Evolutionary conservation across 495 filamentous ascomycete species (phyloP).

Genomic region (Aspergillus haitiensis): DNA sequence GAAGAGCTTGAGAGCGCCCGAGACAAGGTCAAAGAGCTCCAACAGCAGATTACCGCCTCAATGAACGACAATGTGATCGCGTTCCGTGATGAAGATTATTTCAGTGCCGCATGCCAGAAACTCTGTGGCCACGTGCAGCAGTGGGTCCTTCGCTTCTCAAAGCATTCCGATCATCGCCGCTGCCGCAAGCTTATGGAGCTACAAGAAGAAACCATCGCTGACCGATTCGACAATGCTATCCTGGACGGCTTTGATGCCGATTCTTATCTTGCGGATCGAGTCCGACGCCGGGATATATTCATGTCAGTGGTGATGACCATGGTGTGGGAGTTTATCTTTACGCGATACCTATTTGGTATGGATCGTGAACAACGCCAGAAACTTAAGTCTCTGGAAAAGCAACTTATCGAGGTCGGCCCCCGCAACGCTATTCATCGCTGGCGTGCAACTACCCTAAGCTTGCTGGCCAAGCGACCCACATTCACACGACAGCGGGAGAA

Average conservation of each 20-base stretch:
- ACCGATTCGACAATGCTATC: slow-evolving; percentile 88
- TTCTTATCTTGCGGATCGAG: slow-evolving; percentile 77
- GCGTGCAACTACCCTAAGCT: slow-evolving; percentile 89
- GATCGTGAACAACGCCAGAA: slow-evolving; percentile 96
- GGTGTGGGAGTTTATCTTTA: slow-evolving; percentile 98
- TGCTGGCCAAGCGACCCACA: slow-evolving; percentile 72
- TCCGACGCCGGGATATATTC: slow-evolving; percentile 85
- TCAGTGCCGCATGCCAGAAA: slow-evolving; percentile 88
- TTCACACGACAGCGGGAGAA: slow-evolving; percentile 74
- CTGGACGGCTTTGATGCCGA: slow-evolving; percentile 92
- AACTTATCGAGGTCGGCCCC: slow-evolving; percentile 82
- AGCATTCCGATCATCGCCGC: slow-evolving; percentile 84
- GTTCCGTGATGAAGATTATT: slow-evolving; percentile 87
- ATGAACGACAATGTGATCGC: slow-evolving; percentile 73
- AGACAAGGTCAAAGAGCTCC: slow-evolving; percentile 76
- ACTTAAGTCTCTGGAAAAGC: slow-evolving; percentile 89
- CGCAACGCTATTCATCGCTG: slow-evolving; percentile 84
- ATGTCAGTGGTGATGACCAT: slow-evolving; percentile 98
- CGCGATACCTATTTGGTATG: slow-evolving; percentile 96
- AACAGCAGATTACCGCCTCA: slow-evolving; percentile 74
- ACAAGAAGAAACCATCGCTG: slow-evolving; percentile 82
- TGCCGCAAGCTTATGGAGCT: slow-evolving; percentile 80
- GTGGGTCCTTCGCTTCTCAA: slow-evolving; percentile 95
- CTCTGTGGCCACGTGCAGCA: slow-evolving; percentile 91
- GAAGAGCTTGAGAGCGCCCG: slow-evolving; percentile 74